Evolutionary conservation across 768 basidiomycete species (phyloP), one percentile per base, ranked within the genome.

Genomic region (Mrakia hoshinonis): DNA sequence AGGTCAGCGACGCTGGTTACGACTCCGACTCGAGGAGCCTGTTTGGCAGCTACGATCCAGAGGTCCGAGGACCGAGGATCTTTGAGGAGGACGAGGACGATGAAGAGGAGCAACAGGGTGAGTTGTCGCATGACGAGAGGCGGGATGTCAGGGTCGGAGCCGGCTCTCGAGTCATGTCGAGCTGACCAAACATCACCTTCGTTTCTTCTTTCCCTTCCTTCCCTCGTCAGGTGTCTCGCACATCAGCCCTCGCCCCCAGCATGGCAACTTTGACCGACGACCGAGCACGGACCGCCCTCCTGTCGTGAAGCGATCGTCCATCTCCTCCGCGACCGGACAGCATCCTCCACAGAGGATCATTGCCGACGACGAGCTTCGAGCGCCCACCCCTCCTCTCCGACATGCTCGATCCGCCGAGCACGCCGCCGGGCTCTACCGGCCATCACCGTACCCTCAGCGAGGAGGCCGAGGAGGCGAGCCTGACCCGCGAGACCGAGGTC

Each of bases 31-130:
- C 20, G 31, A 61, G 58, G 58, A 61, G 58, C 20, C 31, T 61
- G 34, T 61, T 61, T 38, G 58, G 58, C 31, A 61, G 58, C 58
- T 61, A 61, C 20, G 58, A 38, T 36, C 34, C 58, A 2, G 58
- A 61, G 4, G 58, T 61, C 18, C 6, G 54, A 31, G 58, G 34
- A n/a, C 6, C 31, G 34, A 61, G 58, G 15, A 38, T n/a, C 4
- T 36, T 61, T 22, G 58, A 61, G 31, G 58, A 61, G 58, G 58
- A 61, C 31, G 34, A 61, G 13, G 34, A 43, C 7, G 15, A 61
- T 6, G 58, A 60, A 15, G 55, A 60, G 55, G 22, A 12, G 26
- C 29, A 61, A 61, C 31, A 58, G 29, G 29, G 58, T 61, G 58
- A 61, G 34, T 60, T 34, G 22, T 29, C 7, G 7, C n/a, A 18